A percentile compares a stretch with the other conserved stretches of the same genome.
phyloP scores from a whole-genome alignment of 495 filamentous ascomycete species.

The Trichoderma gamsii region DNA sequence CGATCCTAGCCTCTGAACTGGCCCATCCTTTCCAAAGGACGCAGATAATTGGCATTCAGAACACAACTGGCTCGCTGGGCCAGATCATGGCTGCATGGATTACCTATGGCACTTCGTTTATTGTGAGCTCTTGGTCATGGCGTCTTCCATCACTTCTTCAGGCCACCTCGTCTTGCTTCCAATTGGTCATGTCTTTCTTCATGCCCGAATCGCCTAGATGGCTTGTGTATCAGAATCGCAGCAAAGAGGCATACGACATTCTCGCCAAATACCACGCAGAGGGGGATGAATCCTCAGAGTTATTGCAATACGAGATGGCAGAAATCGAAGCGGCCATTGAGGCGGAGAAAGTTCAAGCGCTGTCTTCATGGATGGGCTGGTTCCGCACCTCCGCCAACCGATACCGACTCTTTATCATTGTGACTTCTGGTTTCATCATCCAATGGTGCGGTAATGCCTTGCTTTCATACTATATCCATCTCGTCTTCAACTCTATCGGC shows the following conservation, averaged over 20 bases:
- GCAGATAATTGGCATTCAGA: slow-evolving; percentile 49
- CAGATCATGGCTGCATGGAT: slow-evolving; percentile 47
- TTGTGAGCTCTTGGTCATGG: slow-evolving; percentile 49
- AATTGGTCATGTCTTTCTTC: slow-evolving; percentile 42
- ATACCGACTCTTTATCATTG: slow-evolving; percentile 45
- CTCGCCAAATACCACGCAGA: slow-evolving; percentile 54
- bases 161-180: slow-evolving; percentile 45
- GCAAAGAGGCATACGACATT: slow-evolving; percentile 47
- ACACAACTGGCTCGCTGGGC: slow-evolving; percentile 46
- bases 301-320: slow-evolving; percentile 47
- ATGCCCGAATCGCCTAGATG: slow-evolving; percentile 51
- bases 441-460: slow-evolving; percentile 51
- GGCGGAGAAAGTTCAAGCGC: slow-evolving; percentile 41
- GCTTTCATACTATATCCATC: slow-evolving; percentile 51
- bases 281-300: slow-evolving; percentile 42
- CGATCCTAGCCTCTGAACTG: slow-evolving; percentile 48
- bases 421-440: slow-evolving; percentile 48
- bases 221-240: slow-evolving; percentile 46
- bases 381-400: slow-evolving; percentile 44
- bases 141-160: slow-evolving; percentile 49
- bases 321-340: slow-evolving; percentile 49
- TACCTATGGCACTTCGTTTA: slow-evolving; percentile 44
- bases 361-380: slow-evolving; percentile 35
- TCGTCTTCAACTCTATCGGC: slow-evolving; percentile 47
- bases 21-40: slow-evolving; percentile 51